These are phyloP conservation scores for Microdochium trichocladiopsis DNA, from an alignment of 2,329 filamentous ascomycete genomes.

Conservation along the genomic window DNA sequence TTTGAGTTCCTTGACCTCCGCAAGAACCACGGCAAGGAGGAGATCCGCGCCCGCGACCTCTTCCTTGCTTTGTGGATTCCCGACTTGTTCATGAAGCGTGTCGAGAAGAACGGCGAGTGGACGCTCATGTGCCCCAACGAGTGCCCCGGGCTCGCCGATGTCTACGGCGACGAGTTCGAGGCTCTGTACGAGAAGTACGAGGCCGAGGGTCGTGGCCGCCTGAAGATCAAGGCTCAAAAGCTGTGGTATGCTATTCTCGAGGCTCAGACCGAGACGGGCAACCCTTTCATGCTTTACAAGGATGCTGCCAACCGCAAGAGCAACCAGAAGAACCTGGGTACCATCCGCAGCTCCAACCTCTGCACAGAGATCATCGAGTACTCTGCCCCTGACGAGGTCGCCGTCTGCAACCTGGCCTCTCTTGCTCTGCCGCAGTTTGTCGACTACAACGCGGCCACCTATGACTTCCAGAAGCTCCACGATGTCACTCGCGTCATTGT, in stretches of 20 bases:
- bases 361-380: conserved; percentile 99
- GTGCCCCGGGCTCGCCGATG: conserved; percentile 88
- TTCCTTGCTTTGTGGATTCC: conserved; percentile 99
- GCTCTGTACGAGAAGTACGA: conserved; percentile 92
- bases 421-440: conserved; percentile 87
- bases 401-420: conserved; percentile 96
- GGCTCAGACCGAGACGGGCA: conserved; percentile 97
- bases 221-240: conserved; percentile 95
- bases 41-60: conserved; percentile 90
- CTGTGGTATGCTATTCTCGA: conserved; percentile 98
- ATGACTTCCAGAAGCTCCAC: conserved; percentile 96
- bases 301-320: conserved; percentile 97
- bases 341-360: conserved; percentile 96
- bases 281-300: conserved; percentile 99
- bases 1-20: conserved; percentile 96
- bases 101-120: conserved; percentile 94
- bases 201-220: conserved; percentile 75
- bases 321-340: conserved; percentile 99
- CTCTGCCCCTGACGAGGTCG: conserved; percentile 93
- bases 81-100: conserved; percentile 99
- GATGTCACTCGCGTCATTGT: conserved; percentile 89
- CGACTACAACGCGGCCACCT: conserved; percentile 75
- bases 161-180: conserved; percentile 97
- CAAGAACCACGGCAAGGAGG: conserved; percentile 99
- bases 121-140: conserved; percentile 98